These are phyloP conservation scores for Fusarium mangiferae DNA, from an alignment of 2,329 filamentous ascomycete species.

Conservation along the genomic window DNA sequence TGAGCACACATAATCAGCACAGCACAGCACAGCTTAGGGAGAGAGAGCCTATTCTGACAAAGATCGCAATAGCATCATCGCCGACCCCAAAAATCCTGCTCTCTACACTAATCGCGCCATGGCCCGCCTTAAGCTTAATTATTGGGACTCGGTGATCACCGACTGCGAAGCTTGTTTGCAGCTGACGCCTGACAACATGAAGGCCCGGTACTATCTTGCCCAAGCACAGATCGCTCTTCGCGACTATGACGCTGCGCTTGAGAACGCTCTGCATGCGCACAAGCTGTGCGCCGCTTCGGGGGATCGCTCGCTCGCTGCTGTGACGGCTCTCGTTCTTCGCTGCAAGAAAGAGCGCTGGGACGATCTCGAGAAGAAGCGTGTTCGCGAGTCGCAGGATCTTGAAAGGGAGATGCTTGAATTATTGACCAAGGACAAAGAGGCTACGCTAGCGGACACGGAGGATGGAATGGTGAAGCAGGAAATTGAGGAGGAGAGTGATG, in stretches of 20 bases:
- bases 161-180: slow-evolving; percentile 82
- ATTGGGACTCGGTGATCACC: slow-evolving; percentile 78
- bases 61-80: slow-evolving; percentile 70
- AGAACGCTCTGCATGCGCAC: slow-evolving; percentile 78
- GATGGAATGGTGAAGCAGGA: slow-evolving; percentile 60
- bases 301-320: slow-evolving; percentile 74
- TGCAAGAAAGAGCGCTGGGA: slow-evolving; percentile 93
- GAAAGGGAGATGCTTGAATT: slow-evolving; percentile 68
- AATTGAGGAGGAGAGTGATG: slow-evolving; percentile 58
- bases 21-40: background rate
- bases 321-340: slow-evolving; percentile 78
- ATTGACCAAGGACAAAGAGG: slow-evolving; percentile 60
- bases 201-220: slow-evolving; percentile 84
- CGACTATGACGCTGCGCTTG: slow-evolving; percentile 75
- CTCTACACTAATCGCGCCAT: slow-evolving; percentile 93
- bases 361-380: slow-evolving; percentile 70
- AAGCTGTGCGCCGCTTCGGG: slow-evolving; percentile 70
- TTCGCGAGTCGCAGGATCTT: slow-evolving; percentile 65
- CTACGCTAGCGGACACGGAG: slow-evolving; percentile 52
- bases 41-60: slow-evolving; percentile 13
- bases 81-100: slow-evolving; percentile 79
- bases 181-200: slow-evolving; percentile 73
- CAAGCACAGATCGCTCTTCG: slow-evolving; percentile 81
- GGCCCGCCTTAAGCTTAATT: slow-evolving; percentile 77
- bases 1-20: slow-evolving; percentile 50